Evolutionary conservation across 2,329 filamentous ascomycete species (phyloP), one percentile per base, ranked within the genome.

Genomic region (Beauveria scarabaeidicola): DNA sequence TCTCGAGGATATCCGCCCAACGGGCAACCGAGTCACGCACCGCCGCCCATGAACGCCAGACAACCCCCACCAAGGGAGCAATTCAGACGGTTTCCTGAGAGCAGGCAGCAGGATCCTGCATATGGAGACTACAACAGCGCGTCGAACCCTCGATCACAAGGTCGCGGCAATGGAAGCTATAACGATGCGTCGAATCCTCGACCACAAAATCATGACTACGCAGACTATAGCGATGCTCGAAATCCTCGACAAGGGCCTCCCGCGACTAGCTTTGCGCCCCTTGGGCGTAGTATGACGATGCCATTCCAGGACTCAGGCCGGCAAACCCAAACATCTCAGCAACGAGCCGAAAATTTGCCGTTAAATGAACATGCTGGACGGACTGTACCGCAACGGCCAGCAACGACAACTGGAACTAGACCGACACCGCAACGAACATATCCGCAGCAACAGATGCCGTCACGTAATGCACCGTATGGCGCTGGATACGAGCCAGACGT

Each of bases 241-340:
- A 11, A 64, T 59, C 3, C 62, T n/a, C 47, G 53, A 13, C 70
- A 41, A 64, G 61, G 27, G 2, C 72, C 74, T 11, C 64, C 64
- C 9, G 67, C 68, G 61, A 72, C 76, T 43, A 73, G 75, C 6
- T 84, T 80, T 64, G 80, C 75, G 0, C 77, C 80, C 2, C 81
- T 80, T 9, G 67, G 72, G n/a, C 76, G 84, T 64, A 86, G 83
- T 60, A 82, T 80, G 78, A 87, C 84, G 5, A 83, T 85, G 81
- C 82, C 83, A 2, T 69, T 75, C 3, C 77, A 80, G 59, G 75
- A 78, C 11, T 69, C 71, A 19, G 72, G 74, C 64, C 72, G 75
- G 38, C 74, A 69, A 25, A 68, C 69, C 64, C 65, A 65, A n/a
- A 21, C 46, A 13, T 67, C 68, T 9, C 69, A 67, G 23, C 73